Percentiles rank a stretch among this genome's conserved stretches.
phyloP scores from a whole-genome alignment of 768 basidiomycete species.

The Epithele typhae region DNA sequence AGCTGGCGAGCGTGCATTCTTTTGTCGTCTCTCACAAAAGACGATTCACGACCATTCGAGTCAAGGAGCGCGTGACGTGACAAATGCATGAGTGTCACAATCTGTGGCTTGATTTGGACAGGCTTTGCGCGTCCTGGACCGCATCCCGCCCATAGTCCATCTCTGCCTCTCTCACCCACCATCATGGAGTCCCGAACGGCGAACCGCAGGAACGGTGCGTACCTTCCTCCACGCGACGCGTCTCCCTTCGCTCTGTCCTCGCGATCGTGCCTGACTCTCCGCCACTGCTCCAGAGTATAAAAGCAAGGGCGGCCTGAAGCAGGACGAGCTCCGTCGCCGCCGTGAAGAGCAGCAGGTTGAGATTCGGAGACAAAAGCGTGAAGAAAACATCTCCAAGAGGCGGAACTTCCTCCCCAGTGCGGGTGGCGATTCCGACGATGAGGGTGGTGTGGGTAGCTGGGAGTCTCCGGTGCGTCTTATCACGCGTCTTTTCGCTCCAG shows the following conservation, averaged over 20 bases:
- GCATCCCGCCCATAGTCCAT: conserved; percentile 13
- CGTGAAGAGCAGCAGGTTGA: conserved; percentile 99
- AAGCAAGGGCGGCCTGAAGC: conserved; percentile 84
- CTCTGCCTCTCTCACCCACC: conserved; percentile 18
- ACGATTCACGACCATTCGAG: conserved; percentile 7
- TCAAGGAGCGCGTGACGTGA: conserved; percentile 18
- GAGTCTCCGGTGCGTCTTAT: conserved; percentile 64
- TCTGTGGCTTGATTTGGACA: conserved; percentile 16
- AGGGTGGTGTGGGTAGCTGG: conserved; percentile 64
- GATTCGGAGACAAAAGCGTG: conserved; percentile 96
- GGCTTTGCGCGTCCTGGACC: conserved; percentile 19
- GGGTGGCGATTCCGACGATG: conserved; percentile 88
- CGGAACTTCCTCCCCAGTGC: conserved; percentile 83
- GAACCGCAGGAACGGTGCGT: conserved; percentile 67
- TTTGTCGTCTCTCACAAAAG: not conserved
- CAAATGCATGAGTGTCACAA: conserved; percentile 15
- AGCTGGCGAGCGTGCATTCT: too few species aligned
- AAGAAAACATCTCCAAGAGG: conserved; percentile 98
- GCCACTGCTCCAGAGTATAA: conserved; percentile 65
- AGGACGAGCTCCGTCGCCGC: conserved; percentile 91
- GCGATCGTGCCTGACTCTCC: conserved; percentile 33
- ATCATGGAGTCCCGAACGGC: conserved; percentile 59
- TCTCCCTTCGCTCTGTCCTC: not conserved
- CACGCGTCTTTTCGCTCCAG: conserved; percentile 16
- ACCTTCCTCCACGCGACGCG: conserved; percentile 4